Evolutionary conservation across 306 rosid species (phyloP), one percentile per base, ranked within the genome.

Genomic region (Clitoria ternatea): DNA sequence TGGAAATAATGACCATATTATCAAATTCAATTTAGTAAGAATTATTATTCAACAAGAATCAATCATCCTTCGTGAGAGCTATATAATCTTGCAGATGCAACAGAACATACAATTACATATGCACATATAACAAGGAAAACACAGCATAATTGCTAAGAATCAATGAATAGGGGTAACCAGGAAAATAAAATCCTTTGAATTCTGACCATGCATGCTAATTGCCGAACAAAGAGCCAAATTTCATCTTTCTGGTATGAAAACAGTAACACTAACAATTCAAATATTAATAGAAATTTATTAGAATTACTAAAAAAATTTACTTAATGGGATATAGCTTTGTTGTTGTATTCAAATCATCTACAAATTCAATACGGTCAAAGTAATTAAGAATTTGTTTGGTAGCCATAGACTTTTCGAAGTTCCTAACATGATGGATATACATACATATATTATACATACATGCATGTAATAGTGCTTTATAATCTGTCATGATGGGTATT

Each of bases 1-100:
- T 92, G 91, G 74, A 86, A 29, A 61, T 52, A 43, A 71, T 59
- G 52, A 48, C 12, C 53, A 65, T 26, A n/a, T 32, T 22, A 13
- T 68, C 37, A 72, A 22, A 75, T 64, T 52, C n/a, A n/a, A n/a
- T n/a, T n/a, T n/a, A n/a, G n/a, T n/a, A n/a, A 63, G 54, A 13
- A 44, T 32, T 18, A 70, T 20, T 22, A 44, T 56, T 75, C 22
- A 69, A 61, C 9, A 76, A 29, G 15, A 77, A 75, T n/a, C n/a
- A n/a, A n/a, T 18, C 33, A 70, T 55, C 37, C 60, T 69, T 14
- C 9, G 48, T 26, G 44, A 20, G 22, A 42, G 64, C 50, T n/a
- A 26, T 26, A 60, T 18, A 61, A 53, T 54, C 29, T 42, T 8
- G 36, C 68, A 22, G 53, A 77, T 64, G 61, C 45, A 73, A 53